Evolutionary conservation across 202 grass and related monocot genomes (phyloP), one percentile per base, ranked within the genome.

Genomic region (Digitaria exilis): DNA sequence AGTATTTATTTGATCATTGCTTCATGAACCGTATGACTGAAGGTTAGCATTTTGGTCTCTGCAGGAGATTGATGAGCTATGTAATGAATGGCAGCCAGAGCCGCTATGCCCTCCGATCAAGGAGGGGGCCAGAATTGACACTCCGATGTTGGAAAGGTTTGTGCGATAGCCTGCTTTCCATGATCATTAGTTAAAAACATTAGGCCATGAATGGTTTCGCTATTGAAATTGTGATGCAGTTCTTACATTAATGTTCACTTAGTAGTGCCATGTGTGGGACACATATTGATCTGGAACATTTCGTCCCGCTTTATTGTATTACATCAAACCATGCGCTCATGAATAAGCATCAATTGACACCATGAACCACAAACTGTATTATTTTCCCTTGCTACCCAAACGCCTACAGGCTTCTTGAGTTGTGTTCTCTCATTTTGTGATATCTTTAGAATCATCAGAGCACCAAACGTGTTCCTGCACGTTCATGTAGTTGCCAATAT

Each of bases 31-130:
- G 8, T 84, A 25, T 52, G 5, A 17, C 39, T 87, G 62, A 88
- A 65, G 49, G 29, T 18, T 84, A 28, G 55, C 78, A 57, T 69
- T 59, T 82, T 80, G 37, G 65, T 92, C 45, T 79, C 46, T 63
- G 28, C 70, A 98, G 96, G 92, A 98, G 84, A 91, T 98, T 83
- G 92, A 98, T 56, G 96, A 98, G 82, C 85, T 98, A 80, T 98
- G 96, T 85, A 91, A 98, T 57, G 91, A 95, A 80, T 98, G 90
- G 92, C 79, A 90, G 37, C 95, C 95, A 78, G 95, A 98, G 83
- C 87, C 95, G 25, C 85, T 98, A 60, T 91, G 91, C 55, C 92
- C 92, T 85, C 84, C 89, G 24, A 83, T 93, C 63, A 95, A 80
- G 64, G 90, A 98, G 65, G 87, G 75, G 9, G 71, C 85, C 55